Evolutionary conservation across 2,329 filamentous ascomycete species (phyloP).

Genomic region (Mycosphaerella sp.): DNA sequence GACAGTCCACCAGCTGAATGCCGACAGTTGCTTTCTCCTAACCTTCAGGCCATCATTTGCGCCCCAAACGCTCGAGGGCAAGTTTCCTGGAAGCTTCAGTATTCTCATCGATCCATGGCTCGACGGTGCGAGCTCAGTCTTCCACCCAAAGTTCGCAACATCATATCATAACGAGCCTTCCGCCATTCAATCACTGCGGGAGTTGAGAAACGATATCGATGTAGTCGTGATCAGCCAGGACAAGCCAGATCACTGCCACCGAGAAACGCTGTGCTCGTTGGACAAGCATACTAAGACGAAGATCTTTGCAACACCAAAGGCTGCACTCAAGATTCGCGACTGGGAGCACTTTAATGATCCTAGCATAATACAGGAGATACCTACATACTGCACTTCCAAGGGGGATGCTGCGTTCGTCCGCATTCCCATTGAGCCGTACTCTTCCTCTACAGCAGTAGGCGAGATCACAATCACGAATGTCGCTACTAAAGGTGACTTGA

Average conservation of each 20-base stretch:
- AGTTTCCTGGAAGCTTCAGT: constrained; percentile 51
- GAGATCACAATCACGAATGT: constrained; percentile 68
- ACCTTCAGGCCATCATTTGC: constrained; percentile 53
- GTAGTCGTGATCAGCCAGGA: constrained; percentile 55
- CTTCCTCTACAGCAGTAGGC: constrained; percentile 50
- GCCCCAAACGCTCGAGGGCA: constrained; percentile 35
- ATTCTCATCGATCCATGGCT: constrained; percentile 70
- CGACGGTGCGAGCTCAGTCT: constrained; percentile 53
- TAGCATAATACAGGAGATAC: constrained; percentile 38
- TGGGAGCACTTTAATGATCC: constrained; percentile 62
- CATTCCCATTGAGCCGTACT: constrained; percentile 51
- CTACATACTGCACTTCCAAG: constrained; percentile 39
- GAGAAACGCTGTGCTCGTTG: constrained; percentile 61
- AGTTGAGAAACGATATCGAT: constrained; percentile 50
- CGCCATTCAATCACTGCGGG: constrained; percentile 52
- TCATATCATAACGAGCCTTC: constrained; percentile 51
- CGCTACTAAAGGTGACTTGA: constrained; percentile 54
- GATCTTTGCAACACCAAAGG: constrained; percentile 61
- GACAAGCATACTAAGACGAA: constrained; percentile 50
- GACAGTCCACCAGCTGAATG: constrained; percentile 58
- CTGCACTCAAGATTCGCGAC: constrained; percentile 58
- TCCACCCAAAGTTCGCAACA: constrained; percentile 56
- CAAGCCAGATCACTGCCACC: constrained; percentile 65
- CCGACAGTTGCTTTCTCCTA: constrained; percentile 59
- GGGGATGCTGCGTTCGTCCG: constrained; percentile 37